Percentiles rank a stretch among this genome's conserved stretches.
Conservation (phyloP, 1,139 yeast species). For the Suhomyces maxii region DNA sequence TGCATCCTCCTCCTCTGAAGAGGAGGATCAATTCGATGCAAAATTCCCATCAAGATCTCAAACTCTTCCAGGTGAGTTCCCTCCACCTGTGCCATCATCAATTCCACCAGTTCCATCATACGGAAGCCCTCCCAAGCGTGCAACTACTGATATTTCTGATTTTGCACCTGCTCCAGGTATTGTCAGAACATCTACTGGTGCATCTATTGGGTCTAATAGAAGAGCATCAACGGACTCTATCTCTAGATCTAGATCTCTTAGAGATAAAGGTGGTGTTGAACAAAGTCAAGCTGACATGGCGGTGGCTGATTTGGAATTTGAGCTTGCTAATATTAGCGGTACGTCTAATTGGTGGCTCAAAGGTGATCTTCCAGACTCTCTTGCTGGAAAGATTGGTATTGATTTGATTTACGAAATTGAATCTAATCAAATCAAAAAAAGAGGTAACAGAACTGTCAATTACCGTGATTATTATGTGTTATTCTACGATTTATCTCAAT, state of each 20-base stretch:
- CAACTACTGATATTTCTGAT: conserved; percentile 24
- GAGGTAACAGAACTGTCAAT: conserved; percentile 53
- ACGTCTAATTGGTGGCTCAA: conserved; percentile 65
- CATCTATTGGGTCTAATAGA: conserved; percentile 23
- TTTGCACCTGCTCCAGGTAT: conserved; percentile 14
- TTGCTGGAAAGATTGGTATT: conserved; percentile 44
- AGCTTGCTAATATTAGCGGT: conserved; percentile 34
- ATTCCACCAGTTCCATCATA: conserved; percentile 17
- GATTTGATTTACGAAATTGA: conserved; percentile 69
- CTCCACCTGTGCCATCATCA: conserved; percentile 13
- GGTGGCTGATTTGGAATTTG: conserved; percentile 29
- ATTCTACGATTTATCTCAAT: conserved; percentile 72
- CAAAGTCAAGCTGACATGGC: conserved; percentile 32
- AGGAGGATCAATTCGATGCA: not conserved
- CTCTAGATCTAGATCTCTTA: conserved; percentile 21
- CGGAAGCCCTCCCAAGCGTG: conserved; percentile 14
- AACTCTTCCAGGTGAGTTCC: conserved; percentile 6
- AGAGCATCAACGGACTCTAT: conserved; percentile 16
- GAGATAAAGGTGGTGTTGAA: conserved; percentile 20
- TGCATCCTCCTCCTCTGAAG: conserved; percentile 8
- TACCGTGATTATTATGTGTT: conserved; percentile 72
- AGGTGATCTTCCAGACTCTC: conserved; percentile 58
- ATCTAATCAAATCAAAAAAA: conserved; percentile 51
- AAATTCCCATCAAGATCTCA: conserved; percentile 5
- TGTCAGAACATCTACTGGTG: conserved; percentile 24